phyloP scores from a whole-genome alignment of 306 rosid species.

The Sicyos edulis region DNA sequence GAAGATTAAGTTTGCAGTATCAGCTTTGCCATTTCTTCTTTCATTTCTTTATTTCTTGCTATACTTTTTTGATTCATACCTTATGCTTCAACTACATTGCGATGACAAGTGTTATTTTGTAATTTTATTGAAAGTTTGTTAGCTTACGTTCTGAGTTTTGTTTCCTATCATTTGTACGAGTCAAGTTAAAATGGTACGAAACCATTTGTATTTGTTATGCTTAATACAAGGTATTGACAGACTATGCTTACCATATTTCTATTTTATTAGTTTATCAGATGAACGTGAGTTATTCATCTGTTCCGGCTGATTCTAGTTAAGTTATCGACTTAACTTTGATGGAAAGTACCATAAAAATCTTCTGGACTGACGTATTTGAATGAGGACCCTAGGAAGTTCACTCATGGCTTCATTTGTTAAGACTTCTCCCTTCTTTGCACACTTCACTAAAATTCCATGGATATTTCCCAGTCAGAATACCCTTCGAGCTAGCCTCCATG shows the following conservation, averaged over 20 bases:
- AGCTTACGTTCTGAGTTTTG: neutral
- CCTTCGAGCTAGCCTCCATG: constrained; percentile 22
- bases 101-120: neutral
- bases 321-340: constrained; percentile 1
- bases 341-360: constrained; percentile 6
- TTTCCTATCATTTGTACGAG: neutral
- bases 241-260: neutral
- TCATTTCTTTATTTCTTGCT: neutral
- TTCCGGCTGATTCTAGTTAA: neutral
- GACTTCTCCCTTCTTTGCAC: constrained; percentile 39
- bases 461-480: constrained; percentile 20
- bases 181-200: neutral
- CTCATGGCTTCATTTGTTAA: constrained; percentile 32
- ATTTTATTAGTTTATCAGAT: constrained; percentile 9
- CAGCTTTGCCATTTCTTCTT: too few species aligned
- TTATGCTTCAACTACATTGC: neutral
- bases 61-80: neutral
- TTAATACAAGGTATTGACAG: neutral
- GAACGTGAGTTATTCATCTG: neutral
- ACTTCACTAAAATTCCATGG: constrained; percentile 36
- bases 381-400: constrained; percentile 27
- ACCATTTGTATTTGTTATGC: neutral
- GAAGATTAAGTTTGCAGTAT: too few species aligned
- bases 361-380: neutral
- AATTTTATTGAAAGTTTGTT: neutral